Evolutionary conservation across 2,329 filamentous ascomycete species (phyloP).

Genomic region (Cordyceps javanica): DNA sequence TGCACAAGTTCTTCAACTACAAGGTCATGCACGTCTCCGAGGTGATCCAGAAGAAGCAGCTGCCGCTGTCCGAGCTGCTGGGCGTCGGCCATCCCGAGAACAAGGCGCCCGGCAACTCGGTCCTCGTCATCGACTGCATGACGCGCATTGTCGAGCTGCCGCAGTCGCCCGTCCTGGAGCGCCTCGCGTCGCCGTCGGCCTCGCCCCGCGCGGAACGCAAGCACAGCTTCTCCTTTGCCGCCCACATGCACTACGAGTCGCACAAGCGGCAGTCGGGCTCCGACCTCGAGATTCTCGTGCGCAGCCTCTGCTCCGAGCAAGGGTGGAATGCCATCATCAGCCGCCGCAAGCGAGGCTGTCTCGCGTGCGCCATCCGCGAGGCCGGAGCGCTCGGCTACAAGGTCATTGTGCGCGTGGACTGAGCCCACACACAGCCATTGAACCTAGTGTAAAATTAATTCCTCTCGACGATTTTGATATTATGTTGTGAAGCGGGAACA

Average conservation of each 20-base stretch:
- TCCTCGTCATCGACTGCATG: conserved; percentile 59
- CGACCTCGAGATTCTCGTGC: conserved; percentile 63
- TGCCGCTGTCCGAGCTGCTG: conserved; percentile 43
- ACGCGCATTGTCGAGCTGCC: conserved; percentile 44
- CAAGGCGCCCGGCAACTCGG: conserved; percentile 26
- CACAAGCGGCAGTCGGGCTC: conserved; percentile 53
- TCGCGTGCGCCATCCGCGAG: conserved; percentile 70
- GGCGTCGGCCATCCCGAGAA: conserved; percentile 27
- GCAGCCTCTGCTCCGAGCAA: conserved; percentile 66
- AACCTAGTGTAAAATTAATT: not conserved
- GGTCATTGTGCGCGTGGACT: conserved; percentile 58
- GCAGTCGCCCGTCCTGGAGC: conserved; percentile 41
- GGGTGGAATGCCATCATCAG: conserved; percentile 71
- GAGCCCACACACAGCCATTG: conserved; percentile 8
- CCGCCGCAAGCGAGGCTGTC: conserved; percentile 59
- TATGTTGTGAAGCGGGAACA: conserved; percentile 4
- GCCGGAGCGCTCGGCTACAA: conserved; percentile 64
- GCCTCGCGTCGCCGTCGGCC: conserved; percentile 23
- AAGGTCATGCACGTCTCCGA: conserved; percentile 53
- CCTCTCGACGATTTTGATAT: not conserved
- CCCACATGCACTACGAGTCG: conserved; percentile 51
- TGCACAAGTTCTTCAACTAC: conserved; percentile 59
- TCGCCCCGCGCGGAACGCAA: conserved; percentile 27
- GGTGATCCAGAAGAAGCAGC: conserved; percentile 42
- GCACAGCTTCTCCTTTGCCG: conserved; percentile 35